Evolutionary conservation across 2,329 filamentous ascomycete species (phyloP).

Genomic region (Penicillium sp.): DNA sequence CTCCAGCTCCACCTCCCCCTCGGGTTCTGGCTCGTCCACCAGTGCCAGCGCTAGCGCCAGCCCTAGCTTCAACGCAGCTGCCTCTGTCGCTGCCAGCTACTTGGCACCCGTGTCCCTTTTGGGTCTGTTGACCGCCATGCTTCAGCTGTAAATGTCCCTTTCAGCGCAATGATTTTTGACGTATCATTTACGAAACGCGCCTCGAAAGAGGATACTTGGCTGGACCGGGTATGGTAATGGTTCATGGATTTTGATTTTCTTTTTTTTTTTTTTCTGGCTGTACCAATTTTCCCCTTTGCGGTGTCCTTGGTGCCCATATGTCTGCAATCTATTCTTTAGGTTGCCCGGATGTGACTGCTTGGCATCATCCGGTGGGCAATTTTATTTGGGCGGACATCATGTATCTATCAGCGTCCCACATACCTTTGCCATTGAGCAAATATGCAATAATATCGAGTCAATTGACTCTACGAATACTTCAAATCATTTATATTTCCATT

Average conservation of each 20-base stretch:
- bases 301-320: neutral
- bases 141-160: slow-evolving; percentile 28
- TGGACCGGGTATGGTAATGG: slow-evolving; percentile 20
- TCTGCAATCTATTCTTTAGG: neutral
- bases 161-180: slow-evolving; percentile 2
- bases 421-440: neutral
- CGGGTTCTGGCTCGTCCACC: slow-evolving; percentile 8
- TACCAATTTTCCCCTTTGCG: slow-evolving; percentile 2
- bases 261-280: slow-evolving; percentile 5
- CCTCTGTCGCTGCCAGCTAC: slow-evolving; percentile 23
- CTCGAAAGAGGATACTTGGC: slow-evolving; percentile 24
- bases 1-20: slow-evolving; percentile 7
- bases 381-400: neutral
- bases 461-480: neutral
- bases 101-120: slow-evolving; percentile 23
- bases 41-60: slow-evolving; percentile 11
- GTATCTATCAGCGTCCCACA: slow-evolving; percentile 5
- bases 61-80: slow-evolving; percentile 19
- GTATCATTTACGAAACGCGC: slow-evolving; percentile 14
- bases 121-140: slow-evolving; percentile 28
- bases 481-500: neutral
- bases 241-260: slow-evolving; percentile 13
- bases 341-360: neutral
- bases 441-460: neutral
- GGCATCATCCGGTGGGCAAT: neutral